Base-by-base conservation (phyloP, 2,329 filamentous ascomycete species). In the Pseudocercospora vitis region DNA sequence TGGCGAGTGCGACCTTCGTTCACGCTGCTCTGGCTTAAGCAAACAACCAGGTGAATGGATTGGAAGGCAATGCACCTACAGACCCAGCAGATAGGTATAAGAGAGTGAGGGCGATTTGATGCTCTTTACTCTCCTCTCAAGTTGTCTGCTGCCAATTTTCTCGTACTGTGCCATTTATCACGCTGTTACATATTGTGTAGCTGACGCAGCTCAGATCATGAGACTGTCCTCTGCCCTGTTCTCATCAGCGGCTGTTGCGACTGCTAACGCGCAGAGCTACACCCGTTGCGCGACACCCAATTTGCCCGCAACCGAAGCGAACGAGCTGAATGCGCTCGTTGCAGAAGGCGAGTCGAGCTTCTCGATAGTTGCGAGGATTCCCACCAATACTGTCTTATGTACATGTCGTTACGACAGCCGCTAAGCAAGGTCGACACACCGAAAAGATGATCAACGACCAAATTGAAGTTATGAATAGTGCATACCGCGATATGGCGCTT, bases 401-500 rank as follows among this genome's bases (percentile, higher is more conserved):
- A 60, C 74, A 75, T 60, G 70, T 76, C 42, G 69, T 75, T 14
- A 66, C 68, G 35, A 70, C 66, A 23, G 46, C 47, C 0, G 66
- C 64, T 39, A 68, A 67, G 16, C 64, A 67, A 44, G 61, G 58
- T 31, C 60, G 61, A 44, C 69, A 74, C 57, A 68, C 67, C 21
- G 65, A 70, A 35, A 44, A 18, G 26, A 32, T 47, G 37, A 53
- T 44, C 31, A 18, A 50, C 9, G 21, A 33, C 6, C 45, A 58
- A 50, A 37, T 58, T 11, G 44, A 50, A 4, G 52, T 50, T 37
- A 55, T 55, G 55, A 60, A 60, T 26, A 45, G 52, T 18, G 52
- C 69, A 7, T 78, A 78, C 68, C 64, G 70, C 21, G 68, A 73
- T 32, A 79, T 78, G 65, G 53, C 40, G 12, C 35, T 57, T 59